Evolutionary conservation across 2,329 filamentous ascomycete species (phyloP), one percentile per base, ranked within the genome.

Genomic region (Talaromyces islandicus): DNA sequence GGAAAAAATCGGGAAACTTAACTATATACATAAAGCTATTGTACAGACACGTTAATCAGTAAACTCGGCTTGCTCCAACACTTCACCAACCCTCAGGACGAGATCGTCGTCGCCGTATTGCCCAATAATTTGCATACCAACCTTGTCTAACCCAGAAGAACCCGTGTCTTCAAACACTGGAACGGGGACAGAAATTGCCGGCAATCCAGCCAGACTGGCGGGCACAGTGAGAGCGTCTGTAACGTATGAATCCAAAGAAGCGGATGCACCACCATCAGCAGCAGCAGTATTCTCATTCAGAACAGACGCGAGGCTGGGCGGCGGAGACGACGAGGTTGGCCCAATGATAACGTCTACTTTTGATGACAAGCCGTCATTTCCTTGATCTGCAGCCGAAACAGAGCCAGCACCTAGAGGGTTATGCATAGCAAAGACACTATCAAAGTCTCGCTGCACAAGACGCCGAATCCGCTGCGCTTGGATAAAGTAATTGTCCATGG

Each of bases 181-280:
- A 64, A 88, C 80, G 0, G 94, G 93, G 11, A 99, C 81, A 66
- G 89, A 97, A 56, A 97, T 84, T 11, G 92, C 90, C 3, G 94
- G 94, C 59, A 99, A 78, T 0, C 94, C 94, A 0, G 93, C 94
- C 65, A 99, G 78, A 75, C 92, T 97, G 2, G 93, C 92, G 1
- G 94, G 94, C 1, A 99, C 93, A 0, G 94, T 97, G 68, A 97
- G 93, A 1, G 97, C 88, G 75, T 99, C 94, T 69, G 94, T 96
- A 80, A 90, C 89, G 70, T 97, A 97, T 1, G 84, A 84, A 67
- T 93, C 86, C n/a, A 96, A 77, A 0, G 82, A 75, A 17, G 77
- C 73, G 38, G 64, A 62, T n/a, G n/a, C 62, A 56, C 21, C 43
- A 1, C 24, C 19, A 9, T 11, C 65, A 41, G 27, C 25, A 9